phyloP scores from a whole-genome alignment of 768 basidiomycete species.

The Mrakia frigida region DNA sequence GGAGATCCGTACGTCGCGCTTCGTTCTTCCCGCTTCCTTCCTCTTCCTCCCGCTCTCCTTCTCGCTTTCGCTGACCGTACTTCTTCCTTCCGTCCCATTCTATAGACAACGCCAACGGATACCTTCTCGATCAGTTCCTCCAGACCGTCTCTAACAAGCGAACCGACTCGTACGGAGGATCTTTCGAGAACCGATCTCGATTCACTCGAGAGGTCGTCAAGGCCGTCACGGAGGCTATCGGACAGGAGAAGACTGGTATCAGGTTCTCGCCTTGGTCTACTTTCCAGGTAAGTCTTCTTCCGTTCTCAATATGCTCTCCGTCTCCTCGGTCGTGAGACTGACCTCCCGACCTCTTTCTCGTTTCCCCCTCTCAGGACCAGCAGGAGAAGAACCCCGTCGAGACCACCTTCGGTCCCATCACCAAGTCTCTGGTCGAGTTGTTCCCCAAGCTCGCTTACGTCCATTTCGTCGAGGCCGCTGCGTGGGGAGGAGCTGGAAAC shows the following conservation, averaged over 20 bases:
- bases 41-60: not conserved
- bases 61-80: not conserved
- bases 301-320: not conserved
- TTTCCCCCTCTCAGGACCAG: constrained; percentile 34
- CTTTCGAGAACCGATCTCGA: constrained; percentile 56
- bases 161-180: constrained; percentile 65
- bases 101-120: constrained; percentile 8
- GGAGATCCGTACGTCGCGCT: constrained; percentile 40
- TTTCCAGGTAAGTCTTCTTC: constrained; percentile 43
- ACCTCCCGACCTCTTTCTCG: not conserved
- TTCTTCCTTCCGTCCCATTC: not conserved
- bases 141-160: constrained; percentile 57
- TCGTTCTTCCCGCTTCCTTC: not conserved
- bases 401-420: constrained; percentile 48
- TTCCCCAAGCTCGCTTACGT: constrained; percentile 52
- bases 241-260: constrained; percentile 54
- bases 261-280: constrained; percentile 61
- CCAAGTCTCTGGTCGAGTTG: constrained; percentile 49
- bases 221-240: constrained; percentile 54
- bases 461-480: constrained; percentile 41
- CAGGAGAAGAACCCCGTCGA: constrained; percentile 32
- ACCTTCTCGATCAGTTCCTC: constrained; percentile 46
- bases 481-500: constrained; percentile 5
- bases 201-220: constrained; percentile 57
- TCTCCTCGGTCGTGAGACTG: too few species aligned